Evolutionary conservation across 2,329 filamentous ascomycete genomes (phyloP).

Genomic region (Neonectria ditissima): DNA sequence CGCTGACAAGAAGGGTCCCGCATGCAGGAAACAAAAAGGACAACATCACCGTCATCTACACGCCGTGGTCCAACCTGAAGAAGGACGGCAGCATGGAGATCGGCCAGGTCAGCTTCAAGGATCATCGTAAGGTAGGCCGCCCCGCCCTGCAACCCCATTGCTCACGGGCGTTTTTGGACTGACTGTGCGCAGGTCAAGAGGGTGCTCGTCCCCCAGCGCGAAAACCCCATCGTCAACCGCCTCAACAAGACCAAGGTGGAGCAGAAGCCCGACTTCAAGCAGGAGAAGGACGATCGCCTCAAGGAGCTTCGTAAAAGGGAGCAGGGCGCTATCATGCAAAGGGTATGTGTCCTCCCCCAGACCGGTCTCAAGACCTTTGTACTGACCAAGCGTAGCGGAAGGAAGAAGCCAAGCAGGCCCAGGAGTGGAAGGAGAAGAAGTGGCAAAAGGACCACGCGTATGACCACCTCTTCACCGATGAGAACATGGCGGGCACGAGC

Average conservation of each 20-base stretch:
- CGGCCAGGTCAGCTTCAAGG: constrained; percentile 95
- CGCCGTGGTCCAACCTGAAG: constrained; percentile 94
- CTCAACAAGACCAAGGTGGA: constrained; percentile 97
- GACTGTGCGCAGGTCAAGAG: constrained; percentile 74
- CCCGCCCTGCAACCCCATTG: not conserved
- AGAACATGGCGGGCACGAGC: constrained; percentile 80
- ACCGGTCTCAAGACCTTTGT: not conserved
- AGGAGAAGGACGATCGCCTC: constrained; percentile 83
- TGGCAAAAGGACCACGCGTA: constrained; percentile 99
- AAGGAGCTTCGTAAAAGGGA: constrained; percentile 80
- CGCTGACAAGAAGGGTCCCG: not conserved
- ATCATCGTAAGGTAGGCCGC: constrained; percentile 72
- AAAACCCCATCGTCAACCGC: constrained; percentile 95
- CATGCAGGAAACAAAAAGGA: constrained; percentile 93
- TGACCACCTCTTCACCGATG: constrained; percentile 88
- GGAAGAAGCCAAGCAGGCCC: constrained; percentile 77
- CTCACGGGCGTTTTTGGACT: constrained; percentile 4
- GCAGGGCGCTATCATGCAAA: constrained; percentile 68
- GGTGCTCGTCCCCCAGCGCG: constrained; percentile 81
- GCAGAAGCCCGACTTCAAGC: constrained; percentile 83
- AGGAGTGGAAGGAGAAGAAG: constrained; percentile 89
- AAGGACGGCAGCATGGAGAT: constrained; percentile 97
- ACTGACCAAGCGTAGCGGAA: constrained; percentile 67
- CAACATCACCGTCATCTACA: constrained; percentile 96
- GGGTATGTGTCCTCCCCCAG: constrained; percentile 66